Evolutionary conservation across 2,329 filamentous ascomycete genomes (phyloP).

Genomic region (Beauveria sp.): DNA sequence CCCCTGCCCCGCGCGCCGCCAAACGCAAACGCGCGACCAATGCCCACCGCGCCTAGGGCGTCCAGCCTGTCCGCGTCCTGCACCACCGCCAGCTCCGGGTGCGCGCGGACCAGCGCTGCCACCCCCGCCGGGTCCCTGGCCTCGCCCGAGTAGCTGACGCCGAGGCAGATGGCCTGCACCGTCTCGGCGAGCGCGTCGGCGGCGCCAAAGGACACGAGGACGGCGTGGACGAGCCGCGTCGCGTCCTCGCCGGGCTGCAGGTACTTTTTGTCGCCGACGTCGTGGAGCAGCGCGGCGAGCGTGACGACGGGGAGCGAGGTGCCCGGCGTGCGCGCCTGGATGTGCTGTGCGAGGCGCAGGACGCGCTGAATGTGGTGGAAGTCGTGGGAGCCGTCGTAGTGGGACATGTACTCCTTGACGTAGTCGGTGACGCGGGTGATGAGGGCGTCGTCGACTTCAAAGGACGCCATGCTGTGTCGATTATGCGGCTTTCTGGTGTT

Average conservation of each 20-base stretch:
- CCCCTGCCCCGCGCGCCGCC: constrained; percentile 55
- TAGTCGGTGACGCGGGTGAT: constrained; percentile 54
- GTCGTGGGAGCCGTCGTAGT: constrained; percentile 82
- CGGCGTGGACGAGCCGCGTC: constrained; percentile 44
- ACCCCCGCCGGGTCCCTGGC: constrained; percentile 52
- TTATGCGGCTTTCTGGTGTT: neutral
- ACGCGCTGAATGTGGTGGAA: constrained; percentile 79
- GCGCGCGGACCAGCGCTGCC: constrained; percentile 47
- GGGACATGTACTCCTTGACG: constrained; percentile 64
- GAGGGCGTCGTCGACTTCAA: constrained; percentile 28
- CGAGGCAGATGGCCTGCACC: constrained; percentile 64
- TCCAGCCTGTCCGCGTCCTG: constrained; percentile 93
- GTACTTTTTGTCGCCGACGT: constrained; percentile 85
- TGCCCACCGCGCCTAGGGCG: constrained; percentile 78
- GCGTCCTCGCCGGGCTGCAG: constrained; percentile 47
- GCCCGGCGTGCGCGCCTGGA: constrained; percentile 44
- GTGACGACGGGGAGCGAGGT: constrained; percentile 44
- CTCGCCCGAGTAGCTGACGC: constrained; percentile 74
- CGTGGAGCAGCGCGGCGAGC: constrained; percentile 72
- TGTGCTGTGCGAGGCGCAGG: constrained; percentile 59
- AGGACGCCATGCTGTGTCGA: neutral
- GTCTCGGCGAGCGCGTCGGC: constrained; percentile 49
- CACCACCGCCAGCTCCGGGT: constrained; percentile 64
- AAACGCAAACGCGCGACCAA: constrained; percentile 59
- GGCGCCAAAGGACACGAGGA: constrained; percentile 52